These are phyloP conservation scores for Blastobotrys ciferrii DNA, from an alignment of 1,139 yeast species.

Conservation along the genomic window DNA sequence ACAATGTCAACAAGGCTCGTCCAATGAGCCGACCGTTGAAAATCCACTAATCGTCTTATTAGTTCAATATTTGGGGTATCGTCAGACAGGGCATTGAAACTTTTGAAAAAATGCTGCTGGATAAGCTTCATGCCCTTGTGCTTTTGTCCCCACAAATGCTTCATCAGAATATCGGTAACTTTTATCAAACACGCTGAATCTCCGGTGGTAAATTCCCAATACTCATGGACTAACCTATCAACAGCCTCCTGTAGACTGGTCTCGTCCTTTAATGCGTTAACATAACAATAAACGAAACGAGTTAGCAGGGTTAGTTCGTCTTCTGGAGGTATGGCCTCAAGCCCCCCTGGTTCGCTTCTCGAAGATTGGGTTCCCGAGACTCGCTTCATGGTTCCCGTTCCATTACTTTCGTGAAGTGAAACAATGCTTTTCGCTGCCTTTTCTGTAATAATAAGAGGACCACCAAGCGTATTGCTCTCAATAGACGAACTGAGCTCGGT, in stretches of 20 bases:
- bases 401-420: neutral
- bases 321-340: conserved; percentile 5
- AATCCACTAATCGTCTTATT: neutral
- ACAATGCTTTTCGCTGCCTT: too few species aligned
- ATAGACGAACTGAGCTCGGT: neutral
- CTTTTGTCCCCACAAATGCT: neutral
- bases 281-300: neutral
- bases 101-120: conserved; percentile 3
- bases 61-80: neutral
- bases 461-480: too few species aligned
- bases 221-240: neutral
- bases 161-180: conserved; percentile 3
- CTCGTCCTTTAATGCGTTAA: neutral
- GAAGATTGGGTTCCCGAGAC: too few species aligned
- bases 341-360: too few species aligned
- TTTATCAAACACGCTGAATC: neutral
- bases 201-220: neutral
- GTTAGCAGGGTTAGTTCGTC: neutral
- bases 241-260: neutral
- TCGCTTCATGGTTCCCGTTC: too few species aligned
- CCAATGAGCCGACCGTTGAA: conserved; percentile 6
- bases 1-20: neutral
- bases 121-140: neutral
- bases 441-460: too few species aligned
- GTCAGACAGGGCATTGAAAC: neutral